Evolutionary conservation across 2,329 filamentous ascomycete species (phyloP), one percentile per base, ranked within the genome.

Genomic region (Fusarium mundagurra): DNA sequence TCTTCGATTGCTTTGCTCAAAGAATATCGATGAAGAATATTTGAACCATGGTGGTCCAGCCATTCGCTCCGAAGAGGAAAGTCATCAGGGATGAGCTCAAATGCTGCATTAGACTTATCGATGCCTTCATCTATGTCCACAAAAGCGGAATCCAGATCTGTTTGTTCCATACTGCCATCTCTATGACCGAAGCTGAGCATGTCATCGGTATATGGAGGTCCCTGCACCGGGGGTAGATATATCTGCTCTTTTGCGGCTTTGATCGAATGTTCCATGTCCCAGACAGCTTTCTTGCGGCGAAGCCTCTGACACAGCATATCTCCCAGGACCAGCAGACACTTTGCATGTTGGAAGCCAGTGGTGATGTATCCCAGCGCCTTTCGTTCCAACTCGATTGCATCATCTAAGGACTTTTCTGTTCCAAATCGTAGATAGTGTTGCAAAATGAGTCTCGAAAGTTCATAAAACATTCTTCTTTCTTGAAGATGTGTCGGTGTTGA

Each of bases 111-210:
- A 3, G 36, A 34, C 13, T 34, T 17, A 0, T 14, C 6, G 3
- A 61, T 61, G 1, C 33, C 34, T n/a, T 61, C 58, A 0, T 54
- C 47, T 13, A 61, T 17, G 6, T 61, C 58, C 0, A 3, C 2
- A 7, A 54, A 27, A 0, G 48, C 13, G 0, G 47, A n/a, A 16
- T 8, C 4, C 8, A 10, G 4, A 10, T 11, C 22, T 13, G 34
- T 0, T 6, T 33, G 13, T 6, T 53, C 48, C 1, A 20, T 3
- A 1, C 11, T 0, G 14, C 5, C 31, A 5, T 7, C 17, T 14
- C 5, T 0, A 20, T 10, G 11, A 20, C 24, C 50, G 22, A 27
- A 27, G 18, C 3, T 48, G 14, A 16, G 31, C 10, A 34, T 24
- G n/a, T 24, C n/a, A 12, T 14, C 0, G 3, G 20, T 33, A 10